Conservation (phyloP, 2,329 filamentous ascomycete species). For the Basipetospora chlamydospora region DNA sequence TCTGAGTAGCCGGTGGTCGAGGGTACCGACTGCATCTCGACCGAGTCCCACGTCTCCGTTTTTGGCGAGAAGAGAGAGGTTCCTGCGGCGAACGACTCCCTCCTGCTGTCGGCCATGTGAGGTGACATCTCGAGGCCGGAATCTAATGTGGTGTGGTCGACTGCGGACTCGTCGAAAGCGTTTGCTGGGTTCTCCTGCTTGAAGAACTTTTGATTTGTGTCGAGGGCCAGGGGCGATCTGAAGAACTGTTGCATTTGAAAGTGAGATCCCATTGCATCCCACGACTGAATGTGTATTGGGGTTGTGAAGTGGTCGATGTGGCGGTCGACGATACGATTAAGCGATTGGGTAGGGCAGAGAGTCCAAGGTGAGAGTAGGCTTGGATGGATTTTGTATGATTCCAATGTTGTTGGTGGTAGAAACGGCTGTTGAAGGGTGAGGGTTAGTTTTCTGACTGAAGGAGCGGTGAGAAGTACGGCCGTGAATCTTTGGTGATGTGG, state of each 20-base stretch:
- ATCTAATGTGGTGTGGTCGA: slow-evolving; percentile 44
- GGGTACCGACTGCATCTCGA: slow-evolving; percentile 49
- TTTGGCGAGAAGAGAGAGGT: slow-evolving; percentile 48
- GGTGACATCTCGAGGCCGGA: slow-evolving; percentile 50
- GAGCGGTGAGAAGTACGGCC: too few relatives aligned
- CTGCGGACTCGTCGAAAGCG: slow-evolving; percentile 18
- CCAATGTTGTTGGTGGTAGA: neutral
- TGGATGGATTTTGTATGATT: too few relatives aligned
- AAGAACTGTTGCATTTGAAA: slow-evolving; percentile 38
- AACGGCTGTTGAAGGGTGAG: too few relatives aligned
- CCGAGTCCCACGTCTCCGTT: slow-evolving; percentile 47
- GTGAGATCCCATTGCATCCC: slow-evolving; percentile 28
- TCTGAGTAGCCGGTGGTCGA: slow-evolving; percentile 51
- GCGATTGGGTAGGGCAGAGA: neutral
- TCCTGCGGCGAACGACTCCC: slow-evolving; percentile 47
- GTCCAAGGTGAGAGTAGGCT: neutral
- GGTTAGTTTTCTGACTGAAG: too few relatives aligned
- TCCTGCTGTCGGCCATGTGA: slow-evolving; percentile 45
- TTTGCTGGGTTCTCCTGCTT: slow-evolving; percentile 1
- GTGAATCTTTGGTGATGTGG: too few relatives aligned
- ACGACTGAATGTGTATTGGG: neutral
- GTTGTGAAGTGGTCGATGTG: too few relatives aligned
- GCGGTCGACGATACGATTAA: neutral
- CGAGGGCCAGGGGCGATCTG: slow-evolving; percentile 35
- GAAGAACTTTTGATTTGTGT: slow-evolving; percentile 34